These are phyloP conservation scores for Cadophora sp. DNA, from an alignment of 2,329 filamentous ascomycete species.

Conservation along the genomic window DNA sequence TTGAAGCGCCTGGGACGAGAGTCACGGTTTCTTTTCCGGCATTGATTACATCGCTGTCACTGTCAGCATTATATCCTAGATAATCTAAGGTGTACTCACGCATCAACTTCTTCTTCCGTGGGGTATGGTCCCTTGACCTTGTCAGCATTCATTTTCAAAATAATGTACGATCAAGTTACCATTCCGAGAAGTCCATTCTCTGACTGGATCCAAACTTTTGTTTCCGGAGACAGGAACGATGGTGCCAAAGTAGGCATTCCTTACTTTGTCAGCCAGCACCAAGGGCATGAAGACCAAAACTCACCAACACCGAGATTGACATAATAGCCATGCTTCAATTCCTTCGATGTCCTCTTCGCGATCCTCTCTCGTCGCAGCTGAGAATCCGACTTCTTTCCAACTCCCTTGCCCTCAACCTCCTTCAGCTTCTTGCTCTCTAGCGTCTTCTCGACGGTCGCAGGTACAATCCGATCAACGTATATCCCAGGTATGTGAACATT, in stretches of 20 bases:
- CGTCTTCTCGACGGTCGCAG: slow-evolving; percentile 72
- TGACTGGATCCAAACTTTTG: slow-evolving; percentile 82
- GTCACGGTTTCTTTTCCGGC: slow-evolving; percentile 90
- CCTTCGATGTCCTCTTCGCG: slow-evolving; percentile 77
- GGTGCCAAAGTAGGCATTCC: slow-evolving; percentile 87
- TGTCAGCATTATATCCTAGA: background rate
- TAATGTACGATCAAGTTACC: slow-evolving; percentile 31
- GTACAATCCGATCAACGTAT: slow-evolving; percentile 82
- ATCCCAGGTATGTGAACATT: slow-evolving; percentile 82
- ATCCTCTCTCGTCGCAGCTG: slow-evolving; percentile 71
- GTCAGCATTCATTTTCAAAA: slow-evolving; percentile 43
- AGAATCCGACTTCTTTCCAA: slow-evolving; percentile 49
- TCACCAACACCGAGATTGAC: slow-evolving; percentile 75
- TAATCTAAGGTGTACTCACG: slow-evolving; percentile 46
- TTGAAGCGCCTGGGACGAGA: slow-evolving; percentile 75
- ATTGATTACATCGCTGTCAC: slow-evolving; percentile 73
- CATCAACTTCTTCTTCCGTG: slow-evolving; percentile 72
- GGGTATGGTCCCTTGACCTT: slow-evolving; percentile 66
- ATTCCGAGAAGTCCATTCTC: slow-evolving; percentile 89
- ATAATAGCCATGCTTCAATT: slow-evolving; percentile 79
- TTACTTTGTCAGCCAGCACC: background rate
- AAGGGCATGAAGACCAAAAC: background rate
- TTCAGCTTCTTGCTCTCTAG: slow-evolving; percentile 73
- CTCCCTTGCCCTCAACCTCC: slow-evolving; percentile 44
- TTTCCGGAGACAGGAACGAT: slow-evolving; percentile 70